phyloP scores from a whole-genome alignment of 2,329 filamentous ascomycete genomes.

The Blastomyces parvus region DNA sequence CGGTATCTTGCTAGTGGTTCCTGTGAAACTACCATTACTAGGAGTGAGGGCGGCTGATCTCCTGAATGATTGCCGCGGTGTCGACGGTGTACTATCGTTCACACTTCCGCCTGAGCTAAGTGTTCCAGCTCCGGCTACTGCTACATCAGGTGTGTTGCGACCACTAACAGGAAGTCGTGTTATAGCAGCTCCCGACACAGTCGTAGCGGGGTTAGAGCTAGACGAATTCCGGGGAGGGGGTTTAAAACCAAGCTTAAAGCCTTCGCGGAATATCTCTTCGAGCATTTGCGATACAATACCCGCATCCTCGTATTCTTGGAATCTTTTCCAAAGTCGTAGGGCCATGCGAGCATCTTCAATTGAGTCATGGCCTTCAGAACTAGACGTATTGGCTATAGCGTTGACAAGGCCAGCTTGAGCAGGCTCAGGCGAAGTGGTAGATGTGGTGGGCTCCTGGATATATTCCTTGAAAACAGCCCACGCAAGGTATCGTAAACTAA shows the following conservation, averaged over 20 bases:
- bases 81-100: conserved; percentile 28
- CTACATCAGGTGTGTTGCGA: conserved; percentile 32
- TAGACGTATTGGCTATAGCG: conserved; percentile 13
- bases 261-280: conserved; percentile 71
- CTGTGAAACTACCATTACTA: conserved; percentile 34
- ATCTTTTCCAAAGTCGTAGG: conserved; percentile 79
- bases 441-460: conserved; percentile 62
- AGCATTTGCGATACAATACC: conserved; percentile 76
- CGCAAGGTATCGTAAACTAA: conserved; percentile 83
- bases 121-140: conserved; percentile 13
- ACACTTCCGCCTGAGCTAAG: conserved; percentile 15
- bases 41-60: conserved; percentile 35
- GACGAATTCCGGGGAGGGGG: conserved; percentile 38
- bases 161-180: conserved; percentile 23
- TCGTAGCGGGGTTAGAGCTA: neutral
- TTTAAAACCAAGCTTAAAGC: conserved; percentile 48
- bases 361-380: conserved; percentile 60
- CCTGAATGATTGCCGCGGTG: conserved; percentile 35
- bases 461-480: conserved; percentile 87
- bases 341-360: conserved; percentile 93
- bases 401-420: conserved; percentile 8
- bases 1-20: conserved; percentile 22
- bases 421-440: conserved; percentile 8
- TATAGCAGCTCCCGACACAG: conserved; percentile 11
- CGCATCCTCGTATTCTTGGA: conserved; percentile 76